Percentiles rank a stretch among this genome's conserved stretches.
phyloP scores from a whole-genome alignment of 139 green algal genomes.

The Chloropicon primus region DNA sequence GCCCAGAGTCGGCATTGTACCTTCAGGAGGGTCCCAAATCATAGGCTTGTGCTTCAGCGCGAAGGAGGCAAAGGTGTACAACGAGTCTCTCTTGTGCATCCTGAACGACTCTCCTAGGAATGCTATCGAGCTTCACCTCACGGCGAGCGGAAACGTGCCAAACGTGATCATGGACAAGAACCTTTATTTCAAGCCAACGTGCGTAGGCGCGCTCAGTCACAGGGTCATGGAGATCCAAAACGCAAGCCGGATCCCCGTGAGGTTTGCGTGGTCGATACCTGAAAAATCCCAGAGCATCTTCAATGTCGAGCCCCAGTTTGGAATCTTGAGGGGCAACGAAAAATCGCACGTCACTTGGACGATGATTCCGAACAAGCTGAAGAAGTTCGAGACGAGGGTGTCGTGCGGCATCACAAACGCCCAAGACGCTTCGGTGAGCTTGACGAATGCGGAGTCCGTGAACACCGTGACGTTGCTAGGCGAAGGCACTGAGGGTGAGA shows the following conservation, averaged over 20 bases:
- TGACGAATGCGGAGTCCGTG: background rate
- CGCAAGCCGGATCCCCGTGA: constrained; percentile 28
- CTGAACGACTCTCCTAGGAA: constrained; percentile 9
- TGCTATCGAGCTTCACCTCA: constrained; percentile 1
- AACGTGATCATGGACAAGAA: background rate
- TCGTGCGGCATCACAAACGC: background rate
- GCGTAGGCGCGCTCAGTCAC: constrained; percentile 38
- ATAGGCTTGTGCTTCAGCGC: constrained; percentile 34
- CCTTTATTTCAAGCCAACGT: constrained; percentile 50
- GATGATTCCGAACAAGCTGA: constrained; percentile 31
- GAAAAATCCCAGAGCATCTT: constrained; percentile 19
- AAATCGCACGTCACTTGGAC: constrained; percentile 23
- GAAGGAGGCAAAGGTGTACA: background rate
- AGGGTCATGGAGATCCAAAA: constrained; percentile 38
- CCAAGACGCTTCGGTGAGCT: background rate
- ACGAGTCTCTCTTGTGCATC: constrained; percentile 7
- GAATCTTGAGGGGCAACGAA: constrained; percentile 38
- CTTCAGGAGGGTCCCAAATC: constrained; percentile 22
- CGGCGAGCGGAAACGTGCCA: constrained; percentile 1
- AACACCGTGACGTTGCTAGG: constrained; percentile 30
- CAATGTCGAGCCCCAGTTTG: constrained; percentile 10
- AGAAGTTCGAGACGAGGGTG: constrained; percentile 9
- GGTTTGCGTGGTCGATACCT: constrained; percentile 35
- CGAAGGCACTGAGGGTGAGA: constrained; percentile 33
- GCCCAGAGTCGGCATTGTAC: background rate